Conservation (phyloP, 2,329 filamentous ascomycete species). For the Fusarium equiseti region DNA sequence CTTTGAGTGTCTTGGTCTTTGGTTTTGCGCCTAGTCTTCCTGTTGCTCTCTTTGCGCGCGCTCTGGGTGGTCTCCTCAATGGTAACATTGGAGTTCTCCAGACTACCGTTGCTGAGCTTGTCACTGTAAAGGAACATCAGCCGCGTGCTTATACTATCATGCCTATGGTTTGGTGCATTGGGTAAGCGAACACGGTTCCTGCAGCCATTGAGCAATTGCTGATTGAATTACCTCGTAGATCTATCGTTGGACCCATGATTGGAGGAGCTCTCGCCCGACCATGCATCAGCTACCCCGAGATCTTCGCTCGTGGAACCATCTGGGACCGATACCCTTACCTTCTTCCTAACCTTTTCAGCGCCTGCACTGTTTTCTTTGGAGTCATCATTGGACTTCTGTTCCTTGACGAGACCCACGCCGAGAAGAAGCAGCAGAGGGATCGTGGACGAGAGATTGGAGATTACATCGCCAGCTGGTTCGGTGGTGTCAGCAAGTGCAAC, state of each 20-base stretch:
- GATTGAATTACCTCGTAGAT: slow-evolving; percentile 63
- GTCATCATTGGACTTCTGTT: slow-evolving; percentile 85
- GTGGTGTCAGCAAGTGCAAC: slow-evolving; percentile 49
- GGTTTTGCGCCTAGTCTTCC: slow-evolving; percentile 88
- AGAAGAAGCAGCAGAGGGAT: slow-evolving; percentile 82
- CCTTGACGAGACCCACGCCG: slow-evolving; percentile 91
- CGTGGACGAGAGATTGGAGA: slow-evolving; percentile 80
- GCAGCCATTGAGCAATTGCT: slow-evolving; percentile 30
- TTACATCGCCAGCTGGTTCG: slow-evolving; percentile 69
- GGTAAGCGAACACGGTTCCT: slow-evolving; percentile 62
- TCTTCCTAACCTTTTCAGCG: slow-evolving; percentile 91
- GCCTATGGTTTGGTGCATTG: slow-evolving; percentile 98
- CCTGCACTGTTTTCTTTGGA: slow-evolving; percentile 79
- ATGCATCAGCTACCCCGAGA: slow-evolving; percentile 80
- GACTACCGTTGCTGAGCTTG: slow-evolving; percentile 93
- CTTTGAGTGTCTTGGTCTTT: slow-evolving; percentile 91
- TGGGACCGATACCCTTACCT: slow-evolving; percentile 92
- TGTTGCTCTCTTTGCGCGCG: slow-evolving; percentile 86
- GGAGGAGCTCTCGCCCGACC: slow-evolving; percentile 91
- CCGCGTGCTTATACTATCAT: slow-evolving; percentile 96
- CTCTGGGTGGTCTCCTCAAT: slow-evolving; percentile 90
- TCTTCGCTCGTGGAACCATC: slow-evolving; percentile 79
- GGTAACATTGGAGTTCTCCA: slow-evolving; percentile 97
- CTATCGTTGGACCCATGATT: slow-evolving; percentile 91
- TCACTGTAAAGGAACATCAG: slow-evolving; percentile 93